phyloP scores from a whole-genome alignment of 768 basidiomycete species.

The Leccinum variicolor region DNA sequence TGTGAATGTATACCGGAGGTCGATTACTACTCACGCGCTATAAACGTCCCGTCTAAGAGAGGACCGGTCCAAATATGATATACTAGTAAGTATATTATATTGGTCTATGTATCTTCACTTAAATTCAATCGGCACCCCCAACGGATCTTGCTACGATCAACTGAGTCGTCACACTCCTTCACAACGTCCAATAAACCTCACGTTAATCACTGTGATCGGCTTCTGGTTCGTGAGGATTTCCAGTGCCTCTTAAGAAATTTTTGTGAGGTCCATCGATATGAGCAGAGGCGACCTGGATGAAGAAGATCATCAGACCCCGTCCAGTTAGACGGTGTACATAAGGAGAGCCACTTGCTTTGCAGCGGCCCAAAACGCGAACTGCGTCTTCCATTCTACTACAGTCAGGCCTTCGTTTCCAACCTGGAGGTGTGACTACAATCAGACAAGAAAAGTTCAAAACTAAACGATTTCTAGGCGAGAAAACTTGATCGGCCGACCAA shows the following conservation, averaged over 20 bases:
- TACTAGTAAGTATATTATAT: no score
- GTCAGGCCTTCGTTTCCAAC: conserved; percentile 49
- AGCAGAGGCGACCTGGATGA: no score
- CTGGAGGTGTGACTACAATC: conserved; percentile 31
- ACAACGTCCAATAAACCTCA: background rate
- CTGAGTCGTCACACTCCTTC: background rate
- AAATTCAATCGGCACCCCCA: background rate
- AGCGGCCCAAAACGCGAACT: conserved; percentile 12
- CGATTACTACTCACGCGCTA: background rate
- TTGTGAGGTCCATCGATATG: no score
- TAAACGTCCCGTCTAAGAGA: conserved; percentile 2
- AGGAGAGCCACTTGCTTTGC: conserved; percentile 4
- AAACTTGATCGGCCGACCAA: no score
- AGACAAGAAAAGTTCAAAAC: no score
- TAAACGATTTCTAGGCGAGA: no score
- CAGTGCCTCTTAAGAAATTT: no score
- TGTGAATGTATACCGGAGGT: background rate
- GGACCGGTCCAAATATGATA: no score
- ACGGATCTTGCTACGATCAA: conserved; percentile 8
- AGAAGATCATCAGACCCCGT: no score
- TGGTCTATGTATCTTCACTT: no score
- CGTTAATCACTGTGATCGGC: conserved; percentile 6
- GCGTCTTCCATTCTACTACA: conserved; percentile 3
- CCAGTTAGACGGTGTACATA: no score
- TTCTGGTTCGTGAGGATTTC: background rate